These are phyloP conservation scores for Otatea glauca DNA, from an alignment of 176 grass and related monocot species.

Conservation along the genomic window DNA sequence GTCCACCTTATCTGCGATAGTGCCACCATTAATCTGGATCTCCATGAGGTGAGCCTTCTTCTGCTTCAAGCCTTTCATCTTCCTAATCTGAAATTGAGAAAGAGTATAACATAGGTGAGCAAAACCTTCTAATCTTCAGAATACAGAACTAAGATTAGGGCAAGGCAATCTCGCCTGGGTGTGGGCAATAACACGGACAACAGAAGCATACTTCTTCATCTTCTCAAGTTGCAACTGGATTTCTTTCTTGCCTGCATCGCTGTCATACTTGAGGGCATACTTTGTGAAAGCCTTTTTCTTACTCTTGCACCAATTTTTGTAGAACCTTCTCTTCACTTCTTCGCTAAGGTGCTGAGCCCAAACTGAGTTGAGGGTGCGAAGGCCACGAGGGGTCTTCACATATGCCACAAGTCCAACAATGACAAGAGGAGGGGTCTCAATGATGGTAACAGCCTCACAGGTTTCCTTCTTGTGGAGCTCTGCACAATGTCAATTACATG, in stretches of 20 bases:
- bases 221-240: slow-evolving; percentile 82
- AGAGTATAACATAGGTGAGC: neutral
- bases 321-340: slow-evolving; percentile 85
- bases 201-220: slow-evolving; percentile 94
- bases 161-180: slow-evolving; percentile 62
- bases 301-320: slow-evolving; percentile 99
- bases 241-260: slow-evolving; percentile 85
- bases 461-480: slow-evolving; percentile 99
- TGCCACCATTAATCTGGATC: slow-evolving; percentile 91
- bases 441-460: slow-evolving; percentile 90
- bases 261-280: slow-evolving; percentile 86
- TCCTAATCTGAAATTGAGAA: slow-evolving; percentile 68
- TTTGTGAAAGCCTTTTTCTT: slow-evolving; percentile 97
- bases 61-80: slow-evolving; percentile 99
- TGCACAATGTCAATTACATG: slow-evolving; percentile 28
- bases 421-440: slow-evolving; percentile 85
- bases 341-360: slow-evolving; percentile 98
- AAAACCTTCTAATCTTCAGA: neutral
- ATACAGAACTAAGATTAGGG: neutral
- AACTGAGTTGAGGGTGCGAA: slow-evolving; percentile 78
- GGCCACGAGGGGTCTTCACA: slow-evolving; percentile 86
- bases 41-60: slow-evolving; percentile 99
- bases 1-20: slow-evolving; percentile 90
- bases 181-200: slow-evolving; percentile 85
- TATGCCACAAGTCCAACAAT: slow-evolving; percentile 93